Evolutionary conservation across 768 basidiomycete genomes (phyloP).

Genomic region (Panus rudis): DNA sequence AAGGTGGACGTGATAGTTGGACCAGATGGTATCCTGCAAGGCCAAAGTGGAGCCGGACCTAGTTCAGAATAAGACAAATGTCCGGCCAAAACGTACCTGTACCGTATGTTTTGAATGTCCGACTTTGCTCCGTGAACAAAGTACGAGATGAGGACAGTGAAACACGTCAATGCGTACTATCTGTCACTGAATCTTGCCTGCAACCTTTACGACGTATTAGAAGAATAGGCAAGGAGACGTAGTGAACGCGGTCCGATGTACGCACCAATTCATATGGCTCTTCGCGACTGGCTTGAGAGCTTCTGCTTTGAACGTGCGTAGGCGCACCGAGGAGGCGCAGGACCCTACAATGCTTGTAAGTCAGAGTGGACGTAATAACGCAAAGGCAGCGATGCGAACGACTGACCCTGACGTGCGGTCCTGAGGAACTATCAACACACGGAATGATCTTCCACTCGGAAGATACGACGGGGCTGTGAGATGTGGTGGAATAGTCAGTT

Average conservation of each 20-base stretch:
- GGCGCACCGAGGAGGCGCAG: conserved; percentile 36
- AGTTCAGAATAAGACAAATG: background rate
- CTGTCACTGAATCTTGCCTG: conserved; percentile 12
- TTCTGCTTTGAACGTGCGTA: conserved; percentile 11
- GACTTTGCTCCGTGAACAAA: conserved; percentile 6
- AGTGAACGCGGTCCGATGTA: background rate
- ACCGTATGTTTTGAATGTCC: conserved; percentile 3
- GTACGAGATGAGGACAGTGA: background rate
- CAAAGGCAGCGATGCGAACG: conserved; percentile 6
- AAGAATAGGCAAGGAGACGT: conserved; percentile 5
- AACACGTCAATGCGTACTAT: conserved; percentile 1
- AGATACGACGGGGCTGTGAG: no score
- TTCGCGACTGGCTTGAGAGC: conserved; percentile 12
- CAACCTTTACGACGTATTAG: conserved; percentile 10
- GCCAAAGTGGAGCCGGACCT: background rate
- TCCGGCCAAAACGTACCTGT: conserved; percentile 5
- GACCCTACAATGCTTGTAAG: conserved; percentile 19
- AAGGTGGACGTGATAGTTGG: conserved; percentile 56
- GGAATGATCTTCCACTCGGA: conserved; percentile 36
- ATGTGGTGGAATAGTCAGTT: conserved; percentile 18
- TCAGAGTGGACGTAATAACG: background rate
- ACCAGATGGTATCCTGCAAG: conserved; percentile 30
- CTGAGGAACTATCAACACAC: conserved; percentile 35
- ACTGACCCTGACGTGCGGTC: conserved; percentile 35
- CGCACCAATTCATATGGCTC: conserved; percentile 24